These are phyloP conservation scores for Cyclostephanos invisitatus DNA, from an alignment of 108 stramenopile genomes.

Conservation along the genomic window DNA sequence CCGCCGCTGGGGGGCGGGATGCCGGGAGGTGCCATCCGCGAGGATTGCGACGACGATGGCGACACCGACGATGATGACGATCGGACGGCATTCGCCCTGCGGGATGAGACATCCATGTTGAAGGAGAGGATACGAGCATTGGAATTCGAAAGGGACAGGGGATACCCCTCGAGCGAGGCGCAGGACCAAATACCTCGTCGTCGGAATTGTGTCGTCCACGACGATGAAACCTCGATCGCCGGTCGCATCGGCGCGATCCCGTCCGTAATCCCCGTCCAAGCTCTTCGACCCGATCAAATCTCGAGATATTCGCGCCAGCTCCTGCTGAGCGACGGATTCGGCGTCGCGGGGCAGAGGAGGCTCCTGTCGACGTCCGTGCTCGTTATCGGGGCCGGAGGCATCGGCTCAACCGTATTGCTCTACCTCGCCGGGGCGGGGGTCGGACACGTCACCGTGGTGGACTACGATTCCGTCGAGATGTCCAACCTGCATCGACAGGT, in stretches of 20 bases:
- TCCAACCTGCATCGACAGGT: conserved; percentile 97
- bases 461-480: conserved; percentile 92
- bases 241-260: conserved; percentile 15
- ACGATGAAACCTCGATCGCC: neutral
- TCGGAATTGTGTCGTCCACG: neutral
- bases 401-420: conserved; percentile 79
- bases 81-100: conserved; percentile 21
- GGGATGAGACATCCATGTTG: conserved; percentile 26
- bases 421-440: conserved; percentile 84
- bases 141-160: conserved; percentile 14
- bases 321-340: conserved; percentile 66
- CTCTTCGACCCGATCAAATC: conserved; percentile 54
- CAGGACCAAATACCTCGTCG: neutral
- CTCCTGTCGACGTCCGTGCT: conserved; percentile 68
- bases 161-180: neutral
- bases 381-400: conserved; percentile 86
- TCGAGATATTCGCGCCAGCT: conserved; percentile 85
- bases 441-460: conserved; percentile 85
- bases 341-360: conserved; percentile 75
- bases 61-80: neutral
- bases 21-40: neutral
- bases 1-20: neutral
- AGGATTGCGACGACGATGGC: neutral
- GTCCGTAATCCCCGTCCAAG: conserved; percentile 17
- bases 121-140: conserved; percentile 35